Evolutionary conservation across 805 yeast species (phyloP).

Genomic region (Myxozyma neglecta): DNA sequence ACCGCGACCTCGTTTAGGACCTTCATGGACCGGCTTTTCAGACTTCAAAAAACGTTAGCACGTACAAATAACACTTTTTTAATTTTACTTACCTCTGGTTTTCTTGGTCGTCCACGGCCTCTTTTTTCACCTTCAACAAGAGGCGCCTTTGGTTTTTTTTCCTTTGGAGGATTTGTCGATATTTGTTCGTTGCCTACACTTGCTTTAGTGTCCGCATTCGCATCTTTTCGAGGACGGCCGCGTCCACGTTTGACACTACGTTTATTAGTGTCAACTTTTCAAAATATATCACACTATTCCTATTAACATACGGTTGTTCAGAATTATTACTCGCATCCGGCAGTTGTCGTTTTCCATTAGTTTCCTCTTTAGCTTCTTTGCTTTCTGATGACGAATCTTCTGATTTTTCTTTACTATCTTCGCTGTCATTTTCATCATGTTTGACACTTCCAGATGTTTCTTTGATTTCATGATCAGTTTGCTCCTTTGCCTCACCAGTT

Average conservation of each 20-base stretch:
- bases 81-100: background rate
- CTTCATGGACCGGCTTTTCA: background rate
- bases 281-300: background rate
- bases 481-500: background rate
- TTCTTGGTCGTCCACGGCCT: conserved; percentile 24
- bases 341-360: background rate
- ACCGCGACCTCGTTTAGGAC: conserved; percentile 15
- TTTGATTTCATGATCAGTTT: background rate
- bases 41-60: background rate
- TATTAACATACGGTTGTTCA: background rate
- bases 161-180: background rate
- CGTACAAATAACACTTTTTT: background rate
- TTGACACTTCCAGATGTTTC: background rate
- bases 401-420: background rate
- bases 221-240: conserved; percentile 23
- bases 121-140: conserved; percentile 12
- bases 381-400: background rate
- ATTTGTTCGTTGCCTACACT: background rate
- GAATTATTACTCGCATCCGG: background rate
- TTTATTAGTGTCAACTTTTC: background rate
- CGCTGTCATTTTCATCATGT: background rate
- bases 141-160: background rate
- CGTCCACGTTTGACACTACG: conserved; percentile 18
- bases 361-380: background rate
- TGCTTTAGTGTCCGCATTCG: background rate